Base-by-base conservation (phyloP, 306 rosid species). In the Myrica gale region DNA sequence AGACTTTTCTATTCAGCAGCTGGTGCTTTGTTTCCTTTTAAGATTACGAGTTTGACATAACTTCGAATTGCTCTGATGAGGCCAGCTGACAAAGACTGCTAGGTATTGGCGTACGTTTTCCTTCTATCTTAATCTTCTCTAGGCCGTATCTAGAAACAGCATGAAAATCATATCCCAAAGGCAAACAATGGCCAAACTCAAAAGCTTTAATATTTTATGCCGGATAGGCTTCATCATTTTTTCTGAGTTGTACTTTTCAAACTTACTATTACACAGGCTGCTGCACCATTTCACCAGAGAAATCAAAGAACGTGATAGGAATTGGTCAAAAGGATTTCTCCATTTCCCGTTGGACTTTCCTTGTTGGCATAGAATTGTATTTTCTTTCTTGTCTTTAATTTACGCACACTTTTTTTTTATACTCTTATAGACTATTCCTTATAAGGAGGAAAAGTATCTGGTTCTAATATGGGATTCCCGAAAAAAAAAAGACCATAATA, bases 41-140 rank as follows among this genome's bases (percentile, higher is more conserved):
- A 11, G 6, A 46, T 3, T 4, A 48, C 56, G n/a, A 62, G 47
- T 45, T 23, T 74, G 76, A 60, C 74, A 45, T 73, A 69, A 76
- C 53, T 74, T 76, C 74, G 81, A 72, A 78, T 73, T 80, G 74
- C 74, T 80, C 56, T 69, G 87, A 87, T 73, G 76, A 77, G 86
- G 84, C 37, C 57, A 67, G 84, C 43, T 79, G 83, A 76, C 74
- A 32, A 26, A 32, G 37, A 2, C 37, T 2, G 37, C 3, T 32
- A 32, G 3, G 79, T 83, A 19, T 55, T 58, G 84, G 71, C 74
- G 46, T 67, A 2, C 71, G 65, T 74, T 56, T 23, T 73, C 68
- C 69, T 66, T 7, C 1, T 20, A 42, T 43, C 43, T 77, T 68
- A 69, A 71, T 45, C 47, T 44, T 57, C 11, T 46, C 6, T 9